Conservation (phyloP, 306 rosid genomes). For the Lablab purpureus region DNA sequence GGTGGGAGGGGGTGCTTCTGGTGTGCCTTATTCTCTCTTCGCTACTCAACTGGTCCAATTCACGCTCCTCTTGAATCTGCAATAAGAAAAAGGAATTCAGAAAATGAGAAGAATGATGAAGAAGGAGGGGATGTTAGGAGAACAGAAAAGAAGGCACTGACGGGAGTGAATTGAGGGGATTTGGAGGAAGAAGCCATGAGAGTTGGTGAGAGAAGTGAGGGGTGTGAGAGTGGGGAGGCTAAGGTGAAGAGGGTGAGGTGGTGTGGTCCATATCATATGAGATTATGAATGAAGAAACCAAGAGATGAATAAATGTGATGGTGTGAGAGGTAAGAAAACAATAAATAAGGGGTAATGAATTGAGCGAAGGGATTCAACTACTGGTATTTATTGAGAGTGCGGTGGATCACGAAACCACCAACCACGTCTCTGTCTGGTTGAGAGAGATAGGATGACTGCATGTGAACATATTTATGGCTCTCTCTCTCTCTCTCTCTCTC, state of each 20-base stretch:
- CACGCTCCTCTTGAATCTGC: conserved; percentile 87
- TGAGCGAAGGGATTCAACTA: conserved; percentile 34
- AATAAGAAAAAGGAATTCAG: background rate
- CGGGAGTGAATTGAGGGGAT: conserved; percentile 61
- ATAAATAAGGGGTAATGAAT: too few relatives aligned
- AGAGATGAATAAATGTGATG: too few relatives aligned
- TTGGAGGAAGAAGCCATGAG: conserved; percentile 44
- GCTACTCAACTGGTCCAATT: conserved; percentile 48
- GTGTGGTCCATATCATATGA: conserved; percentile 29
- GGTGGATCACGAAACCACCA: conserved; percentile 47
- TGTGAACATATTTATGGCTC: background rate
- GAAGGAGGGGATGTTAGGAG: too few relatives aligned
- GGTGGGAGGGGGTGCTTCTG: conserved; percentile 51
- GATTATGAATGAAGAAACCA: too few relatives aligned
- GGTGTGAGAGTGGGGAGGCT: background rate
- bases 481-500: too few relatives aligned
- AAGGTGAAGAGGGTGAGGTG: background rate
- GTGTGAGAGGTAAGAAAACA: too few relatives aligned
- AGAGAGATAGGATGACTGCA: background rate
- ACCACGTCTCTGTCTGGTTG: conserved; percentile 41
- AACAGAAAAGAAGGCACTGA: conserved; percentile 5
- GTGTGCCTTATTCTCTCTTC: conserved; percentile 32
- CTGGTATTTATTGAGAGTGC: conserved; percentile 26
- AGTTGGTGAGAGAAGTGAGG: background rate
- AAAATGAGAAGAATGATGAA: background rate